These are phyloP conservation scores for Apiospora hydei DNA, from an alignment of 2,329 filamentous ascomycete genomes.

Conservation along the genomic window DNA sequence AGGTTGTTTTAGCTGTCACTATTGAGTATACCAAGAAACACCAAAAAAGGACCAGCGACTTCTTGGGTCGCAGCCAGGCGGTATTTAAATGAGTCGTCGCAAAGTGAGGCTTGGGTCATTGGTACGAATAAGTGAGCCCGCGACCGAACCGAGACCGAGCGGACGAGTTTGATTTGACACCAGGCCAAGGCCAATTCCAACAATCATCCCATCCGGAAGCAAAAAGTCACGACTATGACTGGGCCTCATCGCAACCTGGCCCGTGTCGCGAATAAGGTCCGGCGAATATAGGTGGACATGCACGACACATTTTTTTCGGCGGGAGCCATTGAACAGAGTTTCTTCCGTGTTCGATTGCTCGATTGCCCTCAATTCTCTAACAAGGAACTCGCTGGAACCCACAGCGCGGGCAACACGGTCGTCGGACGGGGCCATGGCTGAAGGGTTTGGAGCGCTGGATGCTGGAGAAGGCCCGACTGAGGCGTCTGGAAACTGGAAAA, in stretches of 20 bases:
- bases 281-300: slow-evolving; percentile 18
- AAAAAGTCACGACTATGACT: slow-evolving; percentile 9
- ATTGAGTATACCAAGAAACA: neutral
- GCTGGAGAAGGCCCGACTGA: slow-evolving; percentile 12
- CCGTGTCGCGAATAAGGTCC: slow-evolving; percentile 10
- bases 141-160: neutral
- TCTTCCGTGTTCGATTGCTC: slow-evolving; percentile 1
- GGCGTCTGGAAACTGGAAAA: neutral
- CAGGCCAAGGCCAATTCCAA: neutral
- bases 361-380: slow-evolving; percentile 5
- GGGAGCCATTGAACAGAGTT: slow-evolving; percentile 18
- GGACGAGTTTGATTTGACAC: neutral
- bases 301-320: slow-evolving; percentile 2
- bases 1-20: neutral
- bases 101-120: slow-evolving; percentile 10
- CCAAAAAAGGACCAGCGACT: neutral
- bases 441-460: neutral
- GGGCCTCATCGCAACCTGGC: slow-evolving; percentile 16
- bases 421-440: slow-evolving; percentile 9
- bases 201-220: neutral
- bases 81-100: neutral
- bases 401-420: neutral
- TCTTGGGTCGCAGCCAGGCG: neutral
- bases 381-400: slow-evolving; percentile 8
- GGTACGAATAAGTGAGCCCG: neutral